Base-by-base conservation (phyloP, 345 rosid species). In the Trapa incisa region DNA sequence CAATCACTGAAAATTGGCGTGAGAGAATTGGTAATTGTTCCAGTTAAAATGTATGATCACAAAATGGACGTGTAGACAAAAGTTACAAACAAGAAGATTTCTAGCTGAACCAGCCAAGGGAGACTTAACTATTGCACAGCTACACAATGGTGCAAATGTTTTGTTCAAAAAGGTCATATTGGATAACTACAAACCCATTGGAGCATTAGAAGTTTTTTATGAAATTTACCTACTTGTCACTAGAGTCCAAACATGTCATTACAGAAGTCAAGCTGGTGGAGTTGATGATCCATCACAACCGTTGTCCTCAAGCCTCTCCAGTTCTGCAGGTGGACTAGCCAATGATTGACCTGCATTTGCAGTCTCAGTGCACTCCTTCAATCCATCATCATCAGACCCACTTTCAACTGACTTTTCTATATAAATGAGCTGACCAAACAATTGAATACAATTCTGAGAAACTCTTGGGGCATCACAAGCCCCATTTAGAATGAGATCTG, bases 381-480 rank as follows among this genome's bases (percentile, higher is more conserved):
- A 79, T n/a, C 78, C 80, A 65, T 81, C 89, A 67, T 80, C 80
- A 29, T 78, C 85, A 68, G 60, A 76, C 38, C 82, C 80, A 65
- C 85, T 81, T 80, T 82, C 89, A 52, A 69, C 72, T 58, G 82
- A 78, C 72, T 86, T 87, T 67, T 71, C 78, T 71, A 77, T 72
- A 67, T 77, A 82, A 72, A 93, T 93, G 67, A 75, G 72, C 82
- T 87, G 74, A 42, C 99, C 97, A 84, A 93, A 93, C 68, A 93
- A 71, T 75, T 85, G 92, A 77, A 93, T 61, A 61, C 90, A 82
- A 76, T 65, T 71, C 64, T 68, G 67, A 1, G 84, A 80, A 67
- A 66, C 81, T 73, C 80, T 83, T 62, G 75, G 47, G 11, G 78
- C 68, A 79, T 37, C 77, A 67, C 69, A 64, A 47, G 75, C 81